These are phyloP conservation scores for Osmanthus fragrans DNA, from an alignment of 257 asterid species.

Conservation along the genomic window DNA sequence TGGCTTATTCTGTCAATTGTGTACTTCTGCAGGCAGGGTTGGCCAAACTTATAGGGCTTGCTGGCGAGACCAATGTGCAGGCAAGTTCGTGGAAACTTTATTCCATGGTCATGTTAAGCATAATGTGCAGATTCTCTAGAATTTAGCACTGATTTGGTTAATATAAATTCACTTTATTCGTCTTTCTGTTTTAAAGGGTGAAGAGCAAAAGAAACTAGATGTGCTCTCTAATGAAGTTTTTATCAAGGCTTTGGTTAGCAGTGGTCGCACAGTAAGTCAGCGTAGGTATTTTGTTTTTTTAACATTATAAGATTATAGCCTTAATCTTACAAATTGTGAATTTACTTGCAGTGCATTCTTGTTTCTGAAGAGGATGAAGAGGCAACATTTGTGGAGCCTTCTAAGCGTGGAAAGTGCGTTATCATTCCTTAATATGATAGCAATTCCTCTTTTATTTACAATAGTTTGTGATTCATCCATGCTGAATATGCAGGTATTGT, in stretches of 20 bases:
- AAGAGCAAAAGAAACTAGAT: conserved; percentile 94
- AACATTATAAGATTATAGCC: background rate
- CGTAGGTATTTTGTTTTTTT: background rate
- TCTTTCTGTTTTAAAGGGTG: conserved; percentile 53
- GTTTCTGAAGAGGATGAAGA: conserved; percentile 97
- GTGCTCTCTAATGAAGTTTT: conserved; percentile 95
- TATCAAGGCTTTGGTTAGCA: conserved; percentile 87
- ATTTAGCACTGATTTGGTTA: background rate
- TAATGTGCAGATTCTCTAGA: background rate
- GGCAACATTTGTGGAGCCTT: conserved; percentile 77
- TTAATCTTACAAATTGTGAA: conserved; percentile 18
- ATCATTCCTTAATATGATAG: background rate
- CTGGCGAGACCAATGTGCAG: conserved; percentile 98
- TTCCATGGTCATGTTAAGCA: background rate
- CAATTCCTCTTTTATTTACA: background rate
- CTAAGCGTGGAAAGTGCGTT: conserved; percentile 81
- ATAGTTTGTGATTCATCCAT: conserved; percentile 13
- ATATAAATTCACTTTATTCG: conserved; percentile 12
- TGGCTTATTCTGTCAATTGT: conserved; percentile 11
- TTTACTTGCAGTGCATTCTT: conserved; percentile 72
- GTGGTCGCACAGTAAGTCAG: conserved; percentile 85
- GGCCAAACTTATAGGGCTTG: conserved; percentile 96
- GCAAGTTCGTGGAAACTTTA: conserved; percentile 36
- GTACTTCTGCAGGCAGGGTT: conserved; percentile 74
- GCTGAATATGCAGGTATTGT: conserved; percentile 60